phyloP scores from a whole-genome alignment of 768 basidiomycete species.

The Boletellus ananiceps region DNA sequence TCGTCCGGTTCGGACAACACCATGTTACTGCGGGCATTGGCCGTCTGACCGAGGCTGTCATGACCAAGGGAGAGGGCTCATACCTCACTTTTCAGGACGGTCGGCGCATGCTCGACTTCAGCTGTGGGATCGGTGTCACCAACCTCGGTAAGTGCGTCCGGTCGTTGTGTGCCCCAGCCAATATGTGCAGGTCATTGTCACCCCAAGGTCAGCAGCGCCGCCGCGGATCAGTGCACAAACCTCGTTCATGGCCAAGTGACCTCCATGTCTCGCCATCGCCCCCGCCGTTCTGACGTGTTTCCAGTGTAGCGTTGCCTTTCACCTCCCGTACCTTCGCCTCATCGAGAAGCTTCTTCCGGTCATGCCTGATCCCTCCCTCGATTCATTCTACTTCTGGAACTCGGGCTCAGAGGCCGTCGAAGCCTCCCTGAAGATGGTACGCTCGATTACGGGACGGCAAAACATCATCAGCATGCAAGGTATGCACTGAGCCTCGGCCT shows the following conservation, averaged over 20 bases:
- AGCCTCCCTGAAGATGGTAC: slow-evolving; percentile 83
- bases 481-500: slow-evolving; percentile 12
- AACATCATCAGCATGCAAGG: slow-evolving; percentile 94
- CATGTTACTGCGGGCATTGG: slow-evolving; percentile 45
- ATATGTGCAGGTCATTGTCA: slow-evolving; percentile 70
- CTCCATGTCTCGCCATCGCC: not conserved
- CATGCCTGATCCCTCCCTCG: slow-evolving; percentile 88
- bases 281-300: not conserved
- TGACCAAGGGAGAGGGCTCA: slow-evolving; percentile 66
- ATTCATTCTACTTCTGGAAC: slow-evolving; percentile 98
- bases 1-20: slow-evolving; percentile 37
- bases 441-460: slow-evolving; percentile 70
- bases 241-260: slow-evolving; percentile 74
- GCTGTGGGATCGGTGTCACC: slow-evolving; percentile 84
- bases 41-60: slow-evolving; percentile 47
- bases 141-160: slow-evolving; percentile 54
- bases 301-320: slow-evolving; percentile 86
- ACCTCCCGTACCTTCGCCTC: slow-evolving; percentile 80
- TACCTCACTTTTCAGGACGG: slow-evolving; percentile 74
- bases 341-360: slow-evolving; percentile 79
- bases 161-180: not conserved
- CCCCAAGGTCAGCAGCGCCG: slow-evolving; percentile 79
- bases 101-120: slow-evolving; percentile 75
- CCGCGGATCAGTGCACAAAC: slow-evolving; percentile 81
- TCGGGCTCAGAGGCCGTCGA: slow-evolving; percentile 94